Evolutionary conservation across 2,329 filamentous ascomycete species (phyloP).

Genomic region (Chrysosphaeria jannelii): DNA sequence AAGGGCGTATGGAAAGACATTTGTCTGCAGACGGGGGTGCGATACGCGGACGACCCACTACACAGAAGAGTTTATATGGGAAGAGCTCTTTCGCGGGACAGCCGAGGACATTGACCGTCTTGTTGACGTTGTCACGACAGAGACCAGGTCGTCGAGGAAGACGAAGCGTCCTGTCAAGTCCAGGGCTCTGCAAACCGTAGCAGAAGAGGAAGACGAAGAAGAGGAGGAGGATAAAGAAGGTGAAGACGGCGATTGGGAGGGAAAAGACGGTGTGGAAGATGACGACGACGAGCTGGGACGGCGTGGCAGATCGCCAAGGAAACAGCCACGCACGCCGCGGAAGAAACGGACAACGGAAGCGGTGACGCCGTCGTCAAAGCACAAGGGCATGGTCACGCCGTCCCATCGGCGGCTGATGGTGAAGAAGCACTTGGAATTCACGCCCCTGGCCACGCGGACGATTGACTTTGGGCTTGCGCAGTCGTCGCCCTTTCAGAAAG

Average conservation of each 20-base stretch:
- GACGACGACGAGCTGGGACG: background rate
- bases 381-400: conserved; percentile 13
- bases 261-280: conserved; percentile 6
- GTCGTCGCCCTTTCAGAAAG: conserved; percentile 72
- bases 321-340: conserved; percentile 9
- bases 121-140: conserved; percentile 33
- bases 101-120: conserved; percentile 33
- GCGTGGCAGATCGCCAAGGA: conserved; percentile 8
- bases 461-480: conserved; percentile 45
- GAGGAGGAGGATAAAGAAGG: conserved; percentile 7
- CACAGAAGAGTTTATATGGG: conserved; percentile 78
- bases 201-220: too few relatives aligned
- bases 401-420: conserved; percentile 26
- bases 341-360: conserved; percentile 8
- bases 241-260: conserved; percentile 7
- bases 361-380: conserved; percentile 24
- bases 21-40: conserved; percentile 69
- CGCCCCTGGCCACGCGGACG: conserved; percentile 66
- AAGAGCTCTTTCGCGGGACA: conserved; percentile 44
- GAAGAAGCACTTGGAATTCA: conserved; percentile 83
- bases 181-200: too few relatives aligned
- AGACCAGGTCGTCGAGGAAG: conserved; percentile 44
- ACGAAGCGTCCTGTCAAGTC: too few relatives aligned
- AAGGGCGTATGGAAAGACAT: conserved; percentile 54
- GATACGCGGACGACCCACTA: conserved; percentile 74